Percentiles rank a stretch among this genome's conserved stretches.
phyloP scores from a whole-genome alignment of 225 moss, liverwort and hornwort species.

The Polytrichum formosum region DNA sequence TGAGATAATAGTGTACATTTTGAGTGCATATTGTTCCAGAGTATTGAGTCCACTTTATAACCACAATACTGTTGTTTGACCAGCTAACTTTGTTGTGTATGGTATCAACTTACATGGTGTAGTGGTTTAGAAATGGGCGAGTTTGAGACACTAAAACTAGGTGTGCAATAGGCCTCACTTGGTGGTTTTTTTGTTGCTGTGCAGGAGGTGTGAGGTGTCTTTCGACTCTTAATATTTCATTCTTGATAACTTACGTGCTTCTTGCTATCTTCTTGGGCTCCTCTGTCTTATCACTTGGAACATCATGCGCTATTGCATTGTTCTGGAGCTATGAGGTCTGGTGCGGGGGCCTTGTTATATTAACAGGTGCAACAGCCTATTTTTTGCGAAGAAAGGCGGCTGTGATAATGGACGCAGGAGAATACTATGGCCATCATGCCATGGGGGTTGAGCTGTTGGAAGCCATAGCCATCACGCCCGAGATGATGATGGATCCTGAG shows the following conservation, averaged over 20 bases:
- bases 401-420: slow-evolving; percentile 81
- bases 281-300: slow-evolving; percentile 66
- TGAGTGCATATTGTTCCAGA: not conserved
- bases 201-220: slow-evolving; percentile 96
- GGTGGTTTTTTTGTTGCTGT: not conserved
- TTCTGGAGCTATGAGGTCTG: slow-evolving; percentile 97
- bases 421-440: slow-evolving; percentile 66
- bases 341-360: slow-evolving; percentile 70
- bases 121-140: not conserved
- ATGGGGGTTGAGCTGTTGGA: slow-evolving; percentile 91
- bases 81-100: not conserved
- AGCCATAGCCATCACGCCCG: slow-evolving; percentile 61
- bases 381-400: slow-evolving; percentile 88
- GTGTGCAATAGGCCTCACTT: not conserved
- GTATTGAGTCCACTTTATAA: not conserved
- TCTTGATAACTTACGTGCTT: slow-evolving; percentile 59
- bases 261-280: slow-evolving; percentile 83
- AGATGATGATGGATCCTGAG: slow-evolving; percentile 19
- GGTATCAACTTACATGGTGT: not conserved
- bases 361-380: slow-evolving; percentile 61
- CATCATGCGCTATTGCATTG: slow-evolving; percentile 78
- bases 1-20: too few relatives aligned
- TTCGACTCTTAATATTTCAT: slow-evolving; percentile 68
- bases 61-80: not conserved
- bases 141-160: not conserved